Conservation (phyloP, 257 asterid genomes). For the Solanum virginianum region DNA sequence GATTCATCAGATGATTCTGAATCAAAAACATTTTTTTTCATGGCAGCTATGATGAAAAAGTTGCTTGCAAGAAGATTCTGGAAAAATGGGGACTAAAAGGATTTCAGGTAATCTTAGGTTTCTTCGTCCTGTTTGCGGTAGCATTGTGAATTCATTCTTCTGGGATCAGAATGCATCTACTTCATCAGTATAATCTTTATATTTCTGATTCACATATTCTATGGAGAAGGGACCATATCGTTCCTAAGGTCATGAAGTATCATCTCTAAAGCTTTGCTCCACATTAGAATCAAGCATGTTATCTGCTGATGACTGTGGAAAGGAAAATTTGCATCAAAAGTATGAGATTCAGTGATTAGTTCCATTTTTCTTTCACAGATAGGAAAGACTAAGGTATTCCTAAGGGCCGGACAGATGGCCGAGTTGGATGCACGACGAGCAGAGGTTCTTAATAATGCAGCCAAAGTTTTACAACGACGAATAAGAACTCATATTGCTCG, state of each 20-base stretch:
- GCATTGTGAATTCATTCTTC: background rate
- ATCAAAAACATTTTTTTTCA: conserved; percentile 8
- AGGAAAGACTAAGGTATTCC: conserved; percentile 94
- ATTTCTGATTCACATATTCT: background rate
- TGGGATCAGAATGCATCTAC: background rate
- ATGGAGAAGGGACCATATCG: background rate
- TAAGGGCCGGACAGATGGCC: conserved; percentile 99
- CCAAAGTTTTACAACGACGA: conserved; percentile 73
- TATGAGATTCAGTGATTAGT: background rate
- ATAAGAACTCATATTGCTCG: conserved; percentile 75
- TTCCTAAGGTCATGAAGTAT: background rate
- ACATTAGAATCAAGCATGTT: background rate
- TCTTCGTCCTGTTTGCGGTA: background rate
- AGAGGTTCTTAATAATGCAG: conserved; percentile 82
- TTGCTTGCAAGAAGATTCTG: conserved; percentile 67
- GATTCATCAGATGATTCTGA: conserved; percentile 4
- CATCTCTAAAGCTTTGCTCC: background rate
- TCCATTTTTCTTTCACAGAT: conserved; percentile 34
- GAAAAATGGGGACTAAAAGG: conserved; percentile 85
- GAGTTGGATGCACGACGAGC: conserved; percentile 92
- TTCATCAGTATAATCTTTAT: background rate
- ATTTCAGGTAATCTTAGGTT: conserved; percentile 56
- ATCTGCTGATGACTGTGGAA: background rate
- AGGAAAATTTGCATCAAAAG: background rate
- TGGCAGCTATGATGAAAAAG: conserved; percentile 79